A percentile compares a stretch with the other conserved stretches of the same genome.
Conservation (phyloP, 345 rosid genomes). For the Excoecaria agallocha region DNA sequence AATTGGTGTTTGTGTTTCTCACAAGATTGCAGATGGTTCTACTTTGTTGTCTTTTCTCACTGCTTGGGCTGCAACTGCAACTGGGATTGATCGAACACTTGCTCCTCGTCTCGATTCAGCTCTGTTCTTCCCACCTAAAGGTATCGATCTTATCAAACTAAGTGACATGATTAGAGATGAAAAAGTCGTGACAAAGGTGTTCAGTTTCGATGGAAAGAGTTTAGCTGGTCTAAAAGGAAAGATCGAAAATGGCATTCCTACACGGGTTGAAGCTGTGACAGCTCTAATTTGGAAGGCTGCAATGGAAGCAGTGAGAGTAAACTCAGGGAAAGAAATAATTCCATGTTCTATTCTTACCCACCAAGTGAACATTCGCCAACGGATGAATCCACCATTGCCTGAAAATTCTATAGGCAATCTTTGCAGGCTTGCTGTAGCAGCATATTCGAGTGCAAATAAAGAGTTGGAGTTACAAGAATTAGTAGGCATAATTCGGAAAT, state of each 20-base stretch:
- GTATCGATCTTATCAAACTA: slow-evolving; percentile 7
- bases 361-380: slow-evolving; percentile 19
- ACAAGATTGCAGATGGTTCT: slow-evolving; percentile 13
- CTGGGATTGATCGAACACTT: neutral
- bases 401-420: slow-evolving; percentile 22
- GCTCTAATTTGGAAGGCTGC: slow-evolving; percentile 20
- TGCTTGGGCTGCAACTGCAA: slow-evolving; percentile 11
- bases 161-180: slow-evolving; percentile 3
- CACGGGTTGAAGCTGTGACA: slow-evolving; percentile 19
- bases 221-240: slow-evolving; percentile 1
- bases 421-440: slow-evolving; percentile 14
- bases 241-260: slow-evolving; percentile 4
- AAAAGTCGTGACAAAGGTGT: neutral
- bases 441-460: neutral
- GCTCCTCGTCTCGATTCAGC: neutral
- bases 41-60: slow-evolving; percentile 1
- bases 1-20: slow-evolving; percentile 13
- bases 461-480: slow-evolving; percentile 10
- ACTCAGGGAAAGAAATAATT: slow-evolving; percentile 1
- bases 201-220: slow-evolving; percentile 1
- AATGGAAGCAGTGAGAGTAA: slow-evolving; percentile 12
- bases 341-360: slow-evolving; percentile 24
- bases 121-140: slow-evolving; percentile 7
- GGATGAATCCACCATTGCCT: slow-evolving; percentile 23
- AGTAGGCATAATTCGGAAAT: slow-evolving; percentile 6